Evolutionary conservation across 768 basidiomycete genomes (phyloP).

Genomic region (Fibroporia radiculosa): DNA sequence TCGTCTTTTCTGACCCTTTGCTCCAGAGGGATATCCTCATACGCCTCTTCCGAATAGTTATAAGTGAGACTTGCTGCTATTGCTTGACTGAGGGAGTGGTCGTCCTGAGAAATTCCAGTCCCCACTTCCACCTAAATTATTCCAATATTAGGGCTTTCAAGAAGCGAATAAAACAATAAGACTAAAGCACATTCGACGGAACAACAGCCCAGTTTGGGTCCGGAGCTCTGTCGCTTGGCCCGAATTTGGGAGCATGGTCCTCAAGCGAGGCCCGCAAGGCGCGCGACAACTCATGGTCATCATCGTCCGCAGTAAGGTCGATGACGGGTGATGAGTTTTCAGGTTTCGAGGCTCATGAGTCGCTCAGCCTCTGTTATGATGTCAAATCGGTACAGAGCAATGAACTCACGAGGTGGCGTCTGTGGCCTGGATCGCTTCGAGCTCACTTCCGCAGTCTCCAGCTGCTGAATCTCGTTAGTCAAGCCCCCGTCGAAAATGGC

Average conservation of each 20-base stretch:
- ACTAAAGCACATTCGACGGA: constrained; percentile 44
- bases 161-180: not conserved
- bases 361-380: constrained; percentile 1
- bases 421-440: constrained; percentile 15
- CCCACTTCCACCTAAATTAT: constrained; percentile 25
- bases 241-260: constrained; percentile 37
- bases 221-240: constrained; percentile 53
- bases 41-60: constrained; percentile 33
- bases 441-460: too few relatives aligned
- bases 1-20: constrained; percentile 47
- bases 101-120: constrained; percentile 38
- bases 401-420: constrained; percentile 20
- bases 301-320: constrained; percentile 58
- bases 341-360: constrained; percentile 22
- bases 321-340: constrained; percentile 28
- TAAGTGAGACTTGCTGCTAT: constrained; percentile 62
- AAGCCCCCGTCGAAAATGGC: constrained; percentile 24
- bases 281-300: constrained; percentile 38
- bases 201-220: constrained; percentile 67
- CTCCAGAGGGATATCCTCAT: constrained; percentile 45
- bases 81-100: constrained; percentile 57
- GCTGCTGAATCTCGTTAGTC: too few relatives aligned
- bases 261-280: constrained; percentile 50
- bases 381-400: not conserved
- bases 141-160: not conserved